These are phyloP conservation scores for Petrea volubilis DNA, from an alignment of 257 asterid genomes.

Conservation along the genomic window DNA sequence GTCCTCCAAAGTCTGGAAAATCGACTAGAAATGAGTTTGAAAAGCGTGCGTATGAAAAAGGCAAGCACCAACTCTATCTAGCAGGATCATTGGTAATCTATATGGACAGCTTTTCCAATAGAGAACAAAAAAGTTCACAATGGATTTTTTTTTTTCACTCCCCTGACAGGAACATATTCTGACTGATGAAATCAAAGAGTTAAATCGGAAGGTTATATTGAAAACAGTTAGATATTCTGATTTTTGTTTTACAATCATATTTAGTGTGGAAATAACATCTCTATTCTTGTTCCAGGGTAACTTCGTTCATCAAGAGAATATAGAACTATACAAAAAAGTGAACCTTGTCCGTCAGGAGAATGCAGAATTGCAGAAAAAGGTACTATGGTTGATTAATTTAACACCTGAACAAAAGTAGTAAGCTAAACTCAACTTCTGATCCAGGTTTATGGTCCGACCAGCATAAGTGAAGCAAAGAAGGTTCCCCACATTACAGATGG, in stretches of 20 bases:
- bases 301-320: constrained; percentile 55
- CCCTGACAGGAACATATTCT: constrained; percentile 55
- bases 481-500: constrained; percentile 18
- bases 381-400: constrained; percentile 10
- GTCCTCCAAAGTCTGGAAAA: constrained; percentile 64
- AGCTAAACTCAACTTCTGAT: neutral
- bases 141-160: neutral
- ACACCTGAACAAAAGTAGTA: no score
- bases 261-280: constrained; percentile 10
- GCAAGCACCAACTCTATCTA: constrained; percentile 24
- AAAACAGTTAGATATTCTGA: constrained; percentile 7
- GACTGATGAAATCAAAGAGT: constrained; percentile 51
- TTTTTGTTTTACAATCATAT: neutral
- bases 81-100: neutral
- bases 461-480: constrained; percentile 30
- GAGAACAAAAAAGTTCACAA: neutral
- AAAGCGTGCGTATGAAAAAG: constrained; percentile 56
- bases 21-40: constrained; percentile 61
- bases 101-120: neutral
- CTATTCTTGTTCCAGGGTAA: constrained; percentile 48
- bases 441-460: constrained; percentile 46
- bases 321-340: constrained; percentile 51
- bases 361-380: constrained; percentile 56
- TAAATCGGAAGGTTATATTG: constrained; percentile 53
- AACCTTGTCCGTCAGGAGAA: constrained; percentile 50